Evolutionary conservation across 495 filamentous ascomycete species (phyloP), one percentile per base, ranked within the genome.

Genomic region (Lophiotrema nucula): DNA sequence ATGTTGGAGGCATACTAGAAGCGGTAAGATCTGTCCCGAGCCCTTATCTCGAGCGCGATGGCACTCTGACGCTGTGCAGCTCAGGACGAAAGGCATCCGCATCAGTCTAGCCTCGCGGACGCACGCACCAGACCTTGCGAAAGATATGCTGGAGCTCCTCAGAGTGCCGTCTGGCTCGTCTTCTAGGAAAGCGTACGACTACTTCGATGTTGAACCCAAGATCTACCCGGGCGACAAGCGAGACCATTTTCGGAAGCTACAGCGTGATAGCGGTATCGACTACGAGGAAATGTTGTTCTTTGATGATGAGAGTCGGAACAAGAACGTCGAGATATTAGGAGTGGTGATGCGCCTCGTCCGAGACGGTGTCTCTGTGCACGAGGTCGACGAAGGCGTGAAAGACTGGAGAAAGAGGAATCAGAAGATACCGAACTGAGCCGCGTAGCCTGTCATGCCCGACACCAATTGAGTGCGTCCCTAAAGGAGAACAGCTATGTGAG

Each of bases 211-310:
- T 58, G 74, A 78, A n/a, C 60, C 95, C 44, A 88, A 97, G 77
- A 96, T 97, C 37, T 97, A 92, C 68, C 90, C 92, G 0, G 85
- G 83, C 1, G 87, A 78, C 57, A 98, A 98, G 80, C 84, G 86
- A 16, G 80, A 83, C 68, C 93, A 98, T 71, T 95, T 98, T 60
- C 74, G 82, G 62, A 73, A 77, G 12, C 74, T 98, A 48, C 76
- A 86, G 2, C 81, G 86, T 71, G 72, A 80, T 21, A 88, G 84
- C 22, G 82, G 83, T 43, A 67, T 89, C 16, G 72, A 73, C 44
- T 95, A 84, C 66, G 78, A 83, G 39, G 88, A 97, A 42, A 96
- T 97, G 89, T 67, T 98, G 56, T 98, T 98, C 65, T 98, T 97
- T 66, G 92, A 98, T 64, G 92, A 98, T 60, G 92, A 98, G 80